Base-by-base conservation (phyloP, 257 asterid genomes). In the Henckelia pumila region DNA sequence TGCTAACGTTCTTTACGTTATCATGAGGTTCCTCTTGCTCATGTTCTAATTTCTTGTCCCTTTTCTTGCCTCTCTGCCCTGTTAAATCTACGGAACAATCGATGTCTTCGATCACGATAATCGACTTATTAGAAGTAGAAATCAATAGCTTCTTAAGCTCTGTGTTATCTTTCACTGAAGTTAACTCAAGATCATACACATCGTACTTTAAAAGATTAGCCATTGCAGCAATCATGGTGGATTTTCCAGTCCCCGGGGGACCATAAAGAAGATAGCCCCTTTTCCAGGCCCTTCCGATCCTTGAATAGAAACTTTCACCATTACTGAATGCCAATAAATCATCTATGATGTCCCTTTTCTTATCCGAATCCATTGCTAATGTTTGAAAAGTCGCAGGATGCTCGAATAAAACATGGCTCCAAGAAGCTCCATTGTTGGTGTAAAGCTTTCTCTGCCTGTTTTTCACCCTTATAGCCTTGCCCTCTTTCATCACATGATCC, bases 221-320 rank as follows among this genome's bases (percentile, higher is more conserved):
- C 78, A 79, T 79, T 32, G 80, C 75, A 5, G 80, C 78, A 26
- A 79, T 69, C 77, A 76, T 75, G 28, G 83, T 75, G 50, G 83
- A 78, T 52, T 78, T 78, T 24, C 83, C 77, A 0, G 83, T 78
- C 2, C 83, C 80, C 19, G 78, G 80, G 0, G 80, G 83, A 9
- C 83, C 83, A 47, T 79, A 29, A 20, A 79, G 76, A 40, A 75
- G 75, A 30, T 79, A 79, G 0, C 80, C 80, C 16, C 80, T 56
- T 20, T 75, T 79, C 80, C 80, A 75, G 0, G 79, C 75, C 66
- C 78, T 22, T 20, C 80, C 83, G 7, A 68, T 75, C 7, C 61
- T 68, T 8, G 67, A 53, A 22, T 79, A 75, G 53, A 75, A 75
- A 4, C 49, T 70, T 14, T 60, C 69, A 0, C 28, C 64, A 2